phyloP scores from a whole-genome alignment of 495 filamentous ascomycete genomes.

The Neohortaea acidophila region DNA sequence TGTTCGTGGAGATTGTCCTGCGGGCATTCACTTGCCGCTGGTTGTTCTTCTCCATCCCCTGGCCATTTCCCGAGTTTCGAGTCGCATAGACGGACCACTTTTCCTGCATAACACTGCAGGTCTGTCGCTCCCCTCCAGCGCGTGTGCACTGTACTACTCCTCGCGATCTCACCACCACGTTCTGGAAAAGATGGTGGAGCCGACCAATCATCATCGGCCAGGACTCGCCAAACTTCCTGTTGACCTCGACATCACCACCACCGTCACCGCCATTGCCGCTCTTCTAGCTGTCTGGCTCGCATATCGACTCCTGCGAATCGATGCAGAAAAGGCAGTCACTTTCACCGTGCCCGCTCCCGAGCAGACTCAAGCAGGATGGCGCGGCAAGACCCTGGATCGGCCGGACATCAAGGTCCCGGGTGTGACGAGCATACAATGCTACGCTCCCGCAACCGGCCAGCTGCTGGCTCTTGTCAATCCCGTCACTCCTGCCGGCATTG shows the following conservation, averaged over 20 bases:
- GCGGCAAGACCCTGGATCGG: slow-evolving; percentile 48
- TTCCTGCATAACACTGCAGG: too few relatives aligned
- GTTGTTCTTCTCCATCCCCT: too few relatives aligned
- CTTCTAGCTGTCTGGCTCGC: slow-evolving; percentile 6
- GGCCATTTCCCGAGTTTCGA: too few relatives aligned
- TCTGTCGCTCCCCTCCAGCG: too few relatives aligned
- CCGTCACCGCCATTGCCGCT: background rate
- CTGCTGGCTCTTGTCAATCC: slow-evolving; percentile 71
- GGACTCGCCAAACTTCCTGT: too few relatives aligned
- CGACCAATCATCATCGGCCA: too few relatives aligned
- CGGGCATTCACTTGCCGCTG: too few relatives aligned
- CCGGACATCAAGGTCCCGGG: slow-evolving; percentile 34
- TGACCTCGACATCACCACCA: background rate
- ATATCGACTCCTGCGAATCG: slow-evolving; percentile 1
- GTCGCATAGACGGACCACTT: too few relatives aligned
- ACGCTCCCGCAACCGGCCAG: slow-evolving; percentile 76
- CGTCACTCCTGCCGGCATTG: slow-evolving; percentile 60
- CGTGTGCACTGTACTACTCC: too few relatives aligned
- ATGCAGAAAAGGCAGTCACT: slow-evolving; percentile 35
- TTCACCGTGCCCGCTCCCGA: slow-evolving; percentile 45
- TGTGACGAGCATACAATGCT: slow-evolving; percentile 61
- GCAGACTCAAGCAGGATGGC: slow-evolving; percentile 38
- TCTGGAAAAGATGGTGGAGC: too few relatives aligned
- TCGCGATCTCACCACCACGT: too few relatives aligned
- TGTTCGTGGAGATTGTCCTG: too few relatives aligned